Conservation (phyloP, 495 filamentous ascomycete species). For the Hypoxylon fuscum region DNA sequence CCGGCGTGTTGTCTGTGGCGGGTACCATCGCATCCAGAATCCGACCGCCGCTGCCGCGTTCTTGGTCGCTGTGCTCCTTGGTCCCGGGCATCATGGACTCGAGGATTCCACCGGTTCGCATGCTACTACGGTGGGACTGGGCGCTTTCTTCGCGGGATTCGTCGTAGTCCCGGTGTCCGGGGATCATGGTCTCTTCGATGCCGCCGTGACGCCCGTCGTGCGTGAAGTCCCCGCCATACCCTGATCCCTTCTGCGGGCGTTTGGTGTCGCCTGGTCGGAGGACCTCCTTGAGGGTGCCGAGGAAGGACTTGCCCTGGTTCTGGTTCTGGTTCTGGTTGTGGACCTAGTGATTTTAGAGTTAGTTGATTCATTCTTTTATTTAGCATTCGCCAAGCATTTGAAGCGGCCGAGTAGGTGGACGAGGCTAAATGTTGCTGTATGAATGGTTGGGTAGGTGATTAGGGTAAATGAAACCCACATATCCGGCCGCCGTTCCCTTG, state of each 20-base stretch:
- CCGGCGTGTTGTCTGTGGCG: too few species aligned
- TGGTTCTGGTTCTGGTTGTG: conserved; percentile 19
- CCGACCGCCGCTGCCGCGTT: neutral
- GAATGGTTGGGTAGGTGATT: neutral
- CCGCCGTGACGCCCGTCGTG: conserved; percentile 29
- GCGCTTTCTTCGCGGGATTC: conserved; percentile 18
- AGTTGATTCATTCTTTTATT: neutral
- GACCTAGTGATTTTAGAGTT: neutral
- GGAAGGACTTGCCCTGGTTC: conserved; percentile 20
- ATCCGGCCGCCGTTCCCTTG: conserved; percentile 35
- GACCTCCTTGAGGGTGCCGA: conserved; percentile 32
- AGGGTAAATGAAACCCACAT: conserved; percentile 19
- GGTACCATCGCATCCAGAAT: conserved; percentile 11
- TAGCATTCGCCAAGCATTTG: neutral
- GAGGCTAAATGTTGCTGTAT: neutral
- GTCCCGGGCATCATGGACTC: conserved; percentile 23
- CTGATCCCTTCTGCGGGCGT: conserved; percentile 9
- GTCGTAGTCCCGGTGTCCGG: conserved; percentile 26
- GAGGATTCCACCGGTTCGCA: conserved; percentile 3
- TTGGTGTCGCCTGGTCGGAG: conserved; percentile 33
- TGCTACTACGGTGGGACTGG: conserved; percentile 4
- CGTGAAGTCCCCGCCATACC: conserved; percentile 12
- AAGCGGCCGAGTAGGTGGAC: neutral
- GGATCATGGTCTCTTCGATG: conserved; percentile 23
- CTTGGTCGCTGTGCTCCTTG: conserved; percentile 10